Base-by-base conservation (phyloP, 2,329 filamentous ascomycete species). In the Rhytidhysteron rufulum region DNA sequence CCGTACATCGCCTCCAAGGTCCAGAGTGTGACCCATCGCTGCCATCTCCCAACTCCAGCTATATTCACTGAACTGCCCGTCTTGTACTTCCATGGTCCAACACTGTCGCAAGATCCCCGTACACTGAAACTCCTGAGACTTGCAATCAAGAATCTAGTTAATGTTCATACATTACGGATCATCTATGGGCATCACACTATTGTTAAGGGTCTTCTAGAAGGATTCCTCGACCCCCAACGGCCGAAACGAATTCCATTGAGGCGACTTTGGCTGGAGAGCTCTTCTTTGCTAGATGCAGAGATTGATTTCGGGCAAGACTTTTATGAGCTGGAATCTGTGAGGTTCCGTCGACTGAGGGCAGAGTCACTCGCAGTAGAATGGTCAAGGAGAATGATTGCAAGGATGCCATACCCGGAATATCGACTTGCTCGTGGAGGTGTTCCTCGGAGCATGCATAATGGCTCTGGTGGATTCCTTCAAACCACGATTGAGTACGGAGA, bases 211-310 rank as follows among this genome's bases (percentile, higher is more conserved):
- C 53, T 74, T 9, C 31, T 74, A 7, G 47, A 62, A 3, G 64
- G 63, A 20, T 65, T 73, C 43, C 60, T 73, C 20, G 57, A 67
- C 31, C 50, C 51, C 11, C 17, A 40, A 3, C 48, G 63, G 15
- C 45, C 53, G 9, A 54, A 55, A 2, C 46, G 45, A 15, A 46
- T 54, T 6, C 59, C 60, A 2, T 42, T 73, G 11, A 58, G 63
- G 9, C 65, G 57, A 37, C 57, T 74, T 4, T 74, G 71, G 71
- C 53, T 74, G 4, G 71, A 74, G 39, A 70, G 64, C 38, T 69
- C 66, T 41, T 63, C 60, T 13, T 49, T 70, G 31, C 53, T 57
- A 8, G 55, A 58, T 4, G 55, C 57, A 2, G 37, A 48, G 10
- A 41, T 45, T 5, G 40, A 50, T 11, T 47, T 54, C 21, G 47